Evolutionary conservation across 2,329 filamentous ascomycete genomes (phyloP).

Genomic region (Arthroderma sp.): DNA sequence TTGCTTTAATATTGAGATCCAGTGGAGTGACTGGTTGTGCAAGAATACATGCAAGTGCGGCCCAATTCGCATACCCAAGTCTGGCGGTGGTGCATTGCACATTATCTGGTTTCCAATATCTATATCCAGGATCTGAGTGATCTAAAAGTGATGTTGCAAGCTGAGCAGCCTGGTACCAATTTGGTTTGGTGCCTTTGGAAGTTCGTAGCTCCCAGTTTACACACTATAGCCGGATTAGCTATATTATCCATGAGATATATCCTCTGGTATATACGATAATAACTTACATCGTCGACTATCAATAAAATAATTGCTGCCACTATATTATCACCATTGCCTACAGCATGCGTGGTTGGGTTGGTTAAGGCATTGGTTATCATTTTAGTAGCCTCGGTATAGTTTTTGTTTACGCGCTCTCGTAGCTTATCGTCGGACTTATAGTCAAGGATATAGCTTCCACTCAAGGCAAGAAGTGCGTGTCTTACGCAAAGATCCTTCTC

Average conservation of each 20-base stretch:
- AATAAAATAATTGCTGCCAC: conserved; percentile 1
- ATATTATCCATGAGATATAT: neutral
- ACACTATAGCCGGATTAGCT: neutral
- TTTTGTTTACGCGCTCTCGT: neutral
- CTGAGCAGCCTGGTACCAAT: neutral
- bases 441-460: conserved; percentile 8
- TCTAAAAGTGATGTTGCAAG: conserved; percentile 1
- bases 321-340: neutral
- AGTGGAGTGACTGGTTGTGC: neutral
- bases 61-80: neutral
- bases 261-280: too few species aligned
- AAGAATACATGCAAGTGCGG: conserved; percentile 1
- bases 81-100: neutral
- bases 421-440: conserved; percentile 1
- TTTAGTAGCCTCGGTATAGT: neutral
- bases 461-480: conserved; percentile 6
- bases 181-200: neutral
- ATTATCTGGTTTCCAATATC: conserved; percentile 1
- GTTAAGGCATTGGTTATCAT: neutral
- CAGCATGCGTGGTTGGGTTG: neutral
- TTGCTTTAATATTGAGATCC: neutral
- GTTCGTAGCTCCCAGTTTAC: conserved; percentile 3
- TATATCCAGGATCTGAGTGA: neutral
- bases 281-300: conserved; percentile 3
- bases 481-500: conserved; percentile 2